Base-by-base conservation (phyloP, 768 basidiomycete genomes). In the Mycena galericulata region DNA sequence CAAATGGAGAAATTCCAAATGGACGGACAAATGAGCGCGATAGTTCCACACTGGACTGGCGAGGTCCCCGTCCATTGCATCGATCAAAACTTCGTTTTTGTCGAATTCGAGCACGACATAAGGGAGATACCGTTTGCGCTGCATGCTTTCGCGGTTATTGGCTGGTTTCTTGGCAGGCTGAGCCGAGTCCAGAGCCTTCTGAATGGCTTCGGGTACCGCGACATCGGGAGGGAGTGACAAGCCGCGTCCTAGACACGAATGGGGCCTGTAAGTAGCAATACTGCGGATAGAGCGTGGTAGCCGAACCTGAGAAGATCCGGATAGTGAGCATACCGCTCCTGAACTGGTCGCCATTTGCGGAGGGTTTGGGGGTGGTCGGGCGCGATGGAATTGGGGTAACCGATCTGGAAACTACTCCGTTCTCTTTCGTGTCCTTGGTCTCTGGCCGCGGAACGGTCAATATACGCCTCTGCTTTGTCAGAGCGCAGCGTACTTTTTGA, bases 31-130 rank as follows among this genome's bases (percentile, higher is more conserved):
- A 69, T 96, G 90, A 32, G 98, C 94, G 41, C 93, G 89, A 76
- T 97, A 98, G 82, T 97, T 96, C 97, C 98, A 99, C 55, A 94
- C 87, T 4, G 98, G 98, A 73, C 86, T 90, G 15, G 88, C 75
- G 55, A 99, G 87, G 79, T 98, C 95, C n/a, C 97, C 98, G 11
- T 94, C 96, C 75, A 98, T 87, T 14, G 97, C 96, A 82, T 99
- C 97, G 63, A 99, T 92, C 72, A 99, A 83, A 73, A 99, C 91
- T 79, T 99, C 97, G 80, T 99, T 99, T 86, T 95, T 96, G 83
- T 96, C 94, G 83, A 97, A 97, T 81, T 98, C 97, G 73, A 99
- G 90, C 45, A 99, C 98, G 77, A 99, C 93, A 73, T 93, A 99
- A 30, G 98, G 98, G 38, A 99, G 87, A 80, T 91, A 92, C 67